These are phyloP conservation scores for Hansenula sp. DNA, from an alignment of 1,139 yeast genomes.

Conservation along the genomic window DNA sequence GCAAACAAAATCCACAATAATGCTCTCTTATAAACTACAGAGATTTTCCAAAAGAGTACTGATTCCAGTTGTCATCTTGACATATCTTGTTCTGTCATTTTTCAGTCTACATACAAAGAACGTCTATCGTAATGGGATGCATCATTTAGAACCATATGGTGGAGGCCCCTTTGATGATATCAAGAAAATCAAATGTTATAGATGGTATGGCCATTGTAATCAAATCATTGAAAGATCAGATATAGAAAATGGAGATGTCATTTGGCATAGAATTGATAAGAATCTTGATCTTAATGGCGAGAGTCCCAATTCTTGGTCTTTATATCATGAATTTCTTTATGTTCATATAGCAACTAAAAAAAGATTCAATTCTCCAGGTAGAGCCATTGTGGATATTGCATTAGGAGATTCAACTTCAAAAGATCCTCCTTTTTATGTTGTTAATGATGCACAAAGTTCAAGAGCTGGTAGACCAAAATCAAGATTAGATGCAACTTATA, in stretches of 20 bases:
- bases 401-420: slow-evolving; percentile 13
- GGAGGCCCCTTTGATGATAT: slow-evolving; percentile 21
- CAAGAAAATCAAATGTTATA: slow-evolving; percentile 16
- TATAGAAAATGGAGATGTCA: slow-evolving; percentile 6
- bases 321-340: slow-evolving; percentile 17
- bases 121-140: slow-evolving; percentile 13
- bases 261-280: slow-evolving; percentile 15
- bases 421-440: slow-evolving; percentile 19
- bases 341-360: slow-evolving; percentile 10
- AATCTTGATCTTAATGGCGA: slow-evolving; percentile 15
- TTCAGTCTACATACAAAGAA: slow-evolving; percentile 18
- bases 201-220: slow-evolving; percentile 20
- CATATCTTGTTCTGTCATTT: slow-evolving; percentile 9
- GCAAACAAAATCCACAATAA: slow-evolving; percentile 1
- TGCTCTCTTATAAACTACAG: slow-evolving; percentile 2
- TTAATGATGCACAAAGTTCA: slow-evolving; percentile 14
- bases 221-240: slow-evolving; percentile 14
- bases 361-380: slow-evolving; percentile 7
- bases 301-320: slow-evolving; percentile 4
- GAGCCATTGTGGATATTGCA: slow-evolving; percentile 18
- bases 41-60: slow-evolving; percentile 11
- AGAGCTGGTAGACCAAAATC: slow-evolving; percentile 15
- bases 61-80: slow-evolving; percentile 10
- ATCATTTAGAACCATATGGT: slow-evolving; percentile 8
- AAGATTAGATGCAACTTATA: slow-evolving; percentile 15